phyloP scores from a whole-genome alignment of 169 alveolate species.

The Eimeria acervulina region DNA sequence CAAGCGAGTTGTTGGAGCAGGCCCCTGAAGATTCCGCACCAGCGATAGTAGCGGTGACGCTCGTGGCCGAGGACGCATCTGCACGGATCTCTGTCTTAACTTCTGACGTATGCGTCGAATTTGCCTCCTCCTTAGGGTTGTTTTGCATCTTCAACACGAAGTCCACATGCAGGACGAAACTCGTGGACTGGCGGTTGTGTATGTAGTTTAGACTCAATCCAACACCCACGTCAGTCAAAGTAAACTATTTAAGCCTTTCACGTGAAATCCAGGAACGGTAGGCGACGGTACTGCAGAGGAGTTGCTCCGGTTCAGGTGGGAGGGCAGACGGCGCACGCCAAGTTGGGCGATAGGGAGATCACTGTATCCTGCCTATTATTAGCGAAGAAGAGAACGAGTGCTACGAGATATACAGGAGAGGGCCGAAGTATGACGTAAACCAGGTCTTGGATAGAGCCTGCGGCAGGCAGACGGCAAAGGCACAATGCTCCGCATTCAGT shows the following conservation, averaged over 20 bases:
- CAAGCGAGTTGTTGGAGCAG: background rate
- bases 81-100: background rate
- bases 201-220: background rate
- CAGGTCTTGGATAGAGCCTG: slow-evolving; percentile 11
- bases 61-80: slow-evolving; percentile 3
- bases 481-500: slow-evolving; percentile 24
- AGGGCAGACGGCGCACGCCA: slow-evolving; percentile 33
- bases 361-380: background rate
- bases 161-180: slow-evolving; percentile 37
- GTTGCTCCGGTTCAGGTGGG: slow-evolving; percentile 4
- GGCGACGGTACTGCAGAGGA: background rate
- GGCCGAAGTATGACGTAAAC: slow-evolving; percentile 22
- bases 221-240: background rate
- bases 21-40: slow-evolving; percentile 49
- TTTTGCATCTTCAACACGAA: slow-evolving; percentile 71
- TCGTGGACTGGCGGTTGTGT: background rate
- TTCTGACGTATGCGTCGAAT: slow-evolving; percentile 39
- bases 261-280: background rate
- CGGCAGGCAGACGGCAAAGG: slow-evolving; percentile 35
- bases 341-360: slow-evolving; percentile 36
- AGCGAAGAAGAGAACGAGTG: background rate
- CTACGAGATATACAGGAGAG: slow-evolving; percentile 39
- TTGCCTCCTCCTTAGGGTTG: slow-evolving; percentile 10
- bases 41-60: background rate
- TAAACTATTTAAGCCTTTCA: background rate